Percentiles rank a stretch among this genome's conserved stretches.
Evolutionary conservation across 163 green algal genomes (phyloP).

Genomic region (Volvox carteri): DNA sequence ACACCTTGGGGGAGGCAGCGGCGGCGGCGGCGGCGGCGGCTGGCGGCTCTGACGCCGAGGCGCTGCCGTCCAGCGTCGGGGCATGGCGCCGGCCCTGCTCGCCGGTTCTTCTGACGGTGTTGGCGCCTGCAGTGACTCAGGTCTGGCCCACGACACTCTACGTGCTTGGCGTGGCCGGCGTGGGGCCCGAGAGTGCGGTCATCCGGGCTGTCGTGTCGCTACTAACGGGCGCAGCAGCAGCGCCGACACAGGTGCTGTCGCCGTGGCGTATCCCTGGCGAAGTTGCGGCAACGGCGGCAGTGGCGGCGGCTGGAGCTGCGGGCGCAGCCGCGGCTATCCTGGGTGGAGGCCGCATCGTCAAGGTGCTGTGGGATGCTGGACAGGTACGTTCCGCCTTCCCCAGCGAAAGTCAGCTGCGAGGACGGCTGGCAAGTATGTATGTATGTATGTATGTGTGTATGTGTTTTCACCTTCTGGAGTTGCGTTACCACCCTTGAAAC

Average conservation of each 20-base stretch:
- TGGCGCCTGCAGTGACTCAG: slow-evolving; percentile 24
- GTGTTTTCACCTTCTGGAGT: no score
- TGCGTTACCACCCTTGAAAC: no score
- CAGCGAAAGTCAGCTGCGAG: no score
- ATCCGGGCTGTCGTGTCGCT: background rate
- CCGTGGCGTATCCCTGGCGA: no score
- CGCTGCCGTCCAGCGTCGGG: background rate
- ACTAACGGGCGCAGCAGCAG: background rate
- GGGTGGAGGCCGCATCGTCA: background rate
- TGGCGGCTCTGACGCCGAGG: background rate
- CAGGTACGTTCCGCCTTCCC: slow-evolving; percentile 21
- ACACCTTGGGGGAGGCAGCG: background rate
- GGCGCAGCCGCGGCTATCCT: background rate
- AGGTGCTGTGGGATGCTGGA: slow-evolving; percentile 32
- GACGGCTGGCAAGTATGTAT: no score
- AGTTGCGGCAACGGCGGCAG: background rate
- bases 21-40: background rate
- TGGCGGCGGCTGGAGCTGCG: background rate
- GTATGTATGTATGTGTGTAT: background rate
- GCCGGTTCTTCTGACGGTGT: slow-evolving; percentile 38
- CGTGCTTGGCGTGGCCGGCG: slow-evolving; percentile 42
- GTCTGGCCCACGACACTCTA: slow-evolving; percentile 44
- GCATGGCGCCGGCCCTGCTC: background rate
- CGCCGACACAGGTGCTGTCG: background rate
- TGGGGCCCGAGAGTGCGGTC: background rate